phyloP scores from a whole-genome alignment of 2,329 filamentous ascomycete genomes.

The Spiromastix sp. region DNA sequence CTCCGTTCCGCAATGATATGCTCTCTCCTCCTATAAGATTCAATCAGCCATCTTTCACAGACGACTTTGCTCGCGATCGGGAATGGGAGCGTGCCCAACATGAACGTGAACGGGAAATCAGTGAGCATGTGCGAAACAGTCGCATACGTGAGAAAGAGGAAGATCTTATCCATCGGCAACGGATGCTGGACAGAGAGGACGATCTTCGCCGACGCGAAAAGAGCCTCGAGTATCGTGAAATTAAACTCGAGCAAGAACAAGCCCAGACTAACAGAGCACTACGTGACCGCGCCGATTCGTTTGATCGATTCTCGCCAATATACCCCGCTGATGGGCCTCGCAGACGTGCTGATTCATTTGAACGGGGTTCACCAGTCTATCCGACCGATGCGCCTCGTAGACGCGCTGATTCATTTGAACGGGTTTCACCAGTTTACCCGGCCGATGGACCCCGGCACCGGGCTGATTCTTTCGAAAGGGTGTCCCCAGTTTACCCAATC shows the following conservation, averaged over 20 bases:
- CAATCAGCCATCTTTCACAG: conserved; percentile 1
- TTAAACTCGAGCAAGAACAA: background rate
- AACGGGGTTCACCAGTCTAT: too few relatives aligned
- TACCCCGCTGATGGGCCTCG: too few relatives aligned
- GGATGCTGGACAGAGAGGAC: background rate
- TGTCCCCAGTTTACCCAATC: background rate
- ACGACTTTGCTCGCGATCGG: conserved; percentile 5
- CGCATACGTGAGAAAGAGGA: conserved; percentile 6
- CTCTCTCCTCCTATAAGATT: background rate
- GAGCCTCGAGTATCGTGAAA: conserved; percentile 1
- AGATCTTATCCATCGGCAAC: conserved; percentile 3
- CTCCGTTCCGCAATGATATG: conserved; percentile 3
- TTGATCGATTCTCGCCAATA: background rate
- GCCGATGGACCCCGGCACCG: too few relatives aligned
- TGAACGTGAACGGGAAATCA: conserved; percentile 7
- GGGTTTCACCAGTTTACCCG: background rate
- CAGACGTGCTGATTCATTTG: too few relatives aligned
- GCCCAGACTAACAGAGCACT: too few relatives aligned
- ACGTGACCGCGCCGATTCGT: background rate
- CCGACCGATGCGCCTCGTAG: too few relatives aligned
- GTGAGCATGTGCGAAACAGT: conserved; percentile 7
- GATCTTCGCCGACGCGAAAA: conserved; percentile 1
- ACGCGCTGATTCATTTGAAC: background rate
- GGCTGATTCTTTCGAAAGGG: background rate
- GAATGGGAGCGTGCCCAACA: conserved; percentile 6